A percentile compares a stretch with the other conserved stretches of the same genome.
These are phyloP conservation scores for Backusella liffmaniae DNA, from an alignment of 192 early-diverging fungal genomes.

Conservation along the genomic window DNA sequence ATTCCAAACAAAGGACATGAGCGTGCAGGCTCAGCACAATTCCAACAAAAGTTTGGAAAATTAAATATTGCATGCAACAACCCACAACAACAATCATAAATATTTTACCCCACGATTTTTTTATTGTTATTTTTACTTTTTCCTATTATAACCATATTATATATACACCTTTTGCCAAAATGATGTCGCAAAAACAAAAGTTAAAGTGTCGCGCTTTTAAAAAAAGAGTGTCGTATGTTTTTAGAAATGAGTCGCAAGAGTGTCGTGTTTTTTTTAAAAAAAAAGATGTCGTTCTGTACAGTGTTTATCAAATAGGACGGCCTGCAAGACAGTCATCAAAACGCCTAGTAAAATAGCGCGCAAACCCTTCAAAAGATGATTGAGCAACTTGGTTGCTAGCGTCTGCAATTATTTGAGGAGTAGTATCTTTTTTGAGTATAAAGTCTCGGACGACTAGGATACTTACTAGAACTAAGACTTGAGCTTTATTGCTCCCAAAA, in stretches of 20 bases:
- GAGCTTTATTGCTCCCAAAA: slow-evolving; percentile 15
- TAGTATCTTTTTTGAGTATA: slow-evolving; percentile 26
- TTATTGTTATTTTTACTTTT: background rate
- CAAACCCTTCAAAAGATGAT: too few relatives aligned
- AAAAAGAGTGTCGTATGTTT: too few relatives aligned
- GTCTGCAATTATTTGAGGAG: too few relatives aligned
- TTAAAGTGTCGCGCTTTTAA: too few relatives aligned
- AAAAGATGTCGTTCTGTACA: too few relatives aligned
- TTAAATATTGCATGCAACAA: slow-evolving; percentile 17
- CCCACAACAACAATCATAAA: background rate
- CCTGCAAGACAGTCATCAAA: too few relatives aligned
- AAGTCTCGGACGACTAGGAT: slow-evolving; percentile 16
- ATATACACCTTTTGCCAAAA: background rate
- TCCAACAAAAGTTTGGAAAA: slow-evolving; percentile 31
- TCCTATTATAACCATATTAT: slow-evolving; percentile 1
- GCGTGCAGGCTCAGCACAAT: slow-evolving; percentile 28
- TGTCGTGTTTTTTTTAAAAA: too few relatives aligned
- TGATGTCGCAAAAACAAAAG: too few relatives aligned
- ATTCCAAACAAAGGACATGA: slow-evolving; percentile 13
- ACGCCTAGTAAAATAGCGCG: too few relatives aligned
- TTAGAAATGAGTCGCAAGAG: too few relatives aligned
- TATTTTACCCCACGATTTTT: background rate
- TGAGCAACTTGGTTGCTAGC: too few relatives aligned
- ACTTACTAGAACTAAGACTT: slow-evolving; percentile 14
- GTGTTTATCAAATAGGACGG: too few relatives aligned